Percentiles rank a stretch among this genome's conserved stretches.
Evolutionary conservation across 345 rosid genomes (phyloP).

Genomic region (Firmiana major): DNA sequence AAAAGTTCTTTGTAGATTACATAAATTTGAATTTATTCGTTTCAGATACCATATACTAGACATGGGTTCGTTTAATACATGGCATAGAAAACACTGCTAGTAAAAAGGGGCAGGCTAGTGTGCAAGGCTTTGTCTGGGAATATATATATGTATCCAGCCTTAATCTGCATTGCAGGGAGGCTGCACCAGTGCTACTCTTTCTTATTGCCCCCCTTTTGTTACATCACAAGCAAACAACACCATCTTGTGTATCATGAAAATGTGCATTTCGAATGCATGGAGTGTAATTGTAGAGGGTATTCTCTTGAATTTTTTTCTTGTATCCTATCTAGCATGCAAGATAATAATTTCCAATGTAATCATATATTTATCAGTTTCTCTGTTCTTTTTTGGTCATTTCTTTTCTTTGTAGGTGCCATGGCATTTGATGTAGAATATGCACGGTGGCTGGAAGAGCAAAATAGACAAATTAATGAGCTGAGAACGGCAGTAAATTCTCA

Average conservation of each 20-base stretch:
- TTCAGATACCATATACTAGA: background rate
- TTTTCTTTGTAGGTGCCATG: conserved; percentile 73
- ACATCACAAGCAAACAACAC: background rate
- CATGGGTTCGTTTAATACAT: background rate
- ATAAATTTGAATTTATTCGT: background rate
- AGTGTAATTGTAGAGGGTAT: background rate
- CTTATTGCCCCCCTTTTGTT: background rate
- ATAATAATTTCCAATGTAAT: background rate
- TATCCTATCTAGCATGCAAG: background rate
- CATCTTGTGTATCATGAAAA: background rate
- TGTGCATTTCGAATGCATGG: background rate
- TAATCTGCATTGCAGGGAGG: background rate
- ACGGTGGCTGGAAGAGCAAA: conserved; percentile 93
- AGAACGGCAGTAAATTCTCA: conserved; percentile 91
- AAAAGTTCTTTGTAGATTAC: background rate
- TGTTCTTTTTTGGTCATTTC: background rate
- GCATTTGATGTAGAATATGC: conserved; percentile 94
- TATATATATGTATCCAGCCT: background rate
- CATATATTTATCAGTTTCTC: background rate
- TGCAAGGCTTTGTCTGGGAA: background rate
- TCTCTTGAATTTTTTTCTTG: background rate
- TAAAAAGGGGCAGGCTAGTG: background rate
- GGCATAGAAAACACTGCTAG: background rate
- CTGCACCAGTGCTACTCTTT: background rate
- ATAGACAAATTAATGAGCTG: conserved; percentile 78